Conservation (phyloP, 1,139 yeast species). For the Spathaspora sp. region DNA sequence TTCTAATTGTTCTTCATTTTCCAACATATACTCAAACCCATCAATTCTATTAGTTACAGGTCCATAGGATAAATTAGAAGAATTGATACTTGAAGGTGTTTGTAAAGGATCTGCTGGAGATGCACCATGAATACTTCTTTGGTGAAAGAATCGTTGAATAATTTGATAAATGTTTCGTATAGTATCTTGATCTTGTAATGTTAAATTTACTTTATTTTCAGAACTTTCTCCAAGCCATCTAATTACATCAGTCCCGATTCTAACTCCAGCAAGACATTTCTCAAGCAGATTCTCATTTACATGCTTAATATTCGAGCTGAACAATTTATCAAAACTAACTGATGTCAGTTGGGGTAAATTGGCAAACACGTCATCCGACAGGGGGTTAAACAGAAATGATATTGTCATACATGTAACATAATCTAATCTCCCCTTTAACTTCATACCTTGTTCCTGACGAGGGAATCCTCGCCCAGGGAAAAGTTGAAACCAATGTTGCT, state of each 20-base stretch:
- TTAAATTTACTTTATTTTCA: slow-evolving; percentile 22
- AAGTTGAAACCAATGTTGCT: slow-evolving; percentile 1
- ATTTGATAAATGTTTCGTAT: slow-evolving; percentile 23
- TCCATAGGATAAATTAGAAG: slow-evolving; percentile 3
- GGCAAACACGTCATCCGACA: slow-evolving; percentile 34
- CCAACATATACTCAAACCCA: background rate
- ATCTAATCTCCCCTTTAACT: background rate
- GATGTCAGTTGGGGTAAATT: slow-evolving; percentile 23
- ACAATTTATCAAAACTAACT: slow-evolving; percentile 31
- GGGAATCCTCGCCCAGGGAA: slow-evolving; percentile 2
- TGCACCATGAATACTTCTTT: slow-evolving; percentile 36
- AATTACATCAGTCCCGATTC: background rate
- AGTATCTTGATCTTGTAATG: slow-evolving; percentile 16
- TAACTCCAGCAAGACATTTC: slow-evolving; percentile 19
- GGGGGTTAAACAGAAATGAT: slow-evolving; percentile 33
- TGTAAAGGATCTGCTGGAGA: slow-evolving; percentile 6
- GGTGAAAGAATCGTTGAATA: slow-evolving; percentile 31
- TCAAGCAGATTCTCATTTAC: slow-evolving; percentile 23
- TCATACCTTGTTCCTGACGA: background rate
- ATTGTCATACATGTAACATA: slow-evolving; percentile 34
- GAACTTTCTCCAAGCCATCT: background rate
- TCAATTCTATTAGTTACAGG: background rate
- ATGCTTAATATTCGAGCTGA: slow-evolving; percentile 22
- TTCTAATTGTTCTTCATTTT: slow-evolving; percentile 4
- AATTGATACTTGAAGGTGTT: slow-evolving; percentile 1